These are phyloP conservation scores for Blumeria graminis DNA, from an alignment of 2,329 filamentous ascomycete species.

Conservation along the genomic window DNA sequence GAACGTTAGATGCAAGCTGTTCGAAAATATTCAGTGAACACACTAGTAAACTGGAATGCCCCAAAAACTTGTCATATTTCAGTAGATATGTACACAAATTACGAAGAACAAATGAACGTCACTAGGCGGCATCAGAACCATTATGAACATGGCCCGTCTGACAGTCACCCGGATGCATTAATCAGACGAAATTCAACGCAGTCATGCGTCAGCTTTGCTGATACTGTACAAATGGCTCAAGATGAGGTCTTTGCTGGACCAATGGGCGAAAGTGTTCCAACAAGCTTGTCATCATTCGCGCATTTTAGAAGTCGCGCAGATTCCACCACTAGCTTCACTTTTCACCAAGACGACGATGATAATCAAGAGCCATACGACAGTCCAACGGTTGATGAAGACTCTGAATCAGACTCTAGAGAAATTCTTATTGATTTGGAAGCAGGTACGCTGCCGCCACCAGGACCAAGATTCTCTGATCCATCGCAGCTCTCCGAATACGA, in stretches of 20 bases:
- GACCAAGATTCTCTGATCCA: conserved; percentile 27
- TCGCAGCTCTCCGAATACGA: conserved; percentile 34
- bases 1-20: too few relatives aligned
- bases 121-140: too few relatives aligned
- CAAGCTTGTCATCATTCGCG: conserved; percentile 73
- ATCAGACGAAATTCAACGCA: conserved; percentile 34
- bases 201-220: conserved; percentile 60
- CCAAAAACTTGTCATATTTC: too few relatives aligned
- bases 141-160: too few relatives aligned
- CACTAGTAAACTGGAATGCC: too few relatives aligned
- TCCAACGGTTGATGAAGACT: conserved; percentile 19
- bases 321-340: conserved; percentile 73
- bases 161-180: too few relatives aligned
- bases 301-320: conserved; percentile 62
- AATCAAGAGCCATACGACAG: conserved; percentile 20
- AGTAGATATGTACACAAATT: too few relatives aligned
- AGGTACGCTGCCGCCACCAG: conserved; percentile 19
- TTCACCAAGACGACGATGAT: conserved; percentile 47
- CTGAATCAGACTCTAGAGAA: conserved; percentile 13
- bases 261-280: conserved; percentile 86
- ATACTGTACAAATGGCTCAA: conserved; percentile 96
- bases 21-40: too few relatives aligned
- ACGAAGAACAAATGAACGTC: too few relatives aligned
- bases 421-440: conserved; percentile 15
- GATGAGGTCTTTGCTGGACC: conserved; percentile 90